Evolutionary conservation across 352 stramenopile species (phyloP).

Genomic region (Poterioochromonas sp.): DNA sequence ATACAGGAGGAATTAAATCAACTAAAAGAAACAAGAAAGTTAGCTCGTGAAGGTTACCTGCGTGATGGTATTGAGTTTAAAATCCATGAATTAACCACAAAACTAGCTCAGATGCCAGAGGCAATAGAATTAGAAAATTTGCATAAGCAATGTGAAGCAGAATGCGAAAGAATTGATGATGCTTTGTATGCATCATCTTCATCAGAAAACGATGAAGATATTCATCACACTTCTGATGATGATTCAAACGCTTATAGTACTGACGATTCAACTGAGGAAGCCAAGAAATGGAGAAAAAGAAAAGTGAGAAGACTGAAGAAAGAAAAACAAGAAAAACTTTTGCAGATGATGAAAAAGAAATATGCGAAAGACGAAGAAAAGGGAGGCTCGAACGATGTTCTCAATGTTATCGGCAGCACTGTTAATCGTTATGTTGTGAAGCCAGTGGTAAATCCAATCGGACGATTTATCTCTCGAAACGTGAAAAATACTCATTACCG

Average conservation of each 20-base stretch:
- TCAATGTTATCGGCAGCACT: neutral
- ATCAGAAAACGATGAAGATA: neutral
- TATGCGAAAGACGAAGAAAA: neutral
- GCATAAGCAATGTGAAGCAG: conserved; percentile 7
- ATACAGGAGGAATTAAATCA: conserved; percentile 6
- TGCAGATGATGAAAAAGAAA: neutral
- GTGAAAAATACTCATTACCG: neutral
- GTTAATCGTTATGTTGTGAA: neutral
- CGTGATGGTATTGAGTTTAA: neutral
- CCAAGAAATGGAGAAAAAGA: neutral
- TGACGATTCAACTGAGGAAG: neutral
- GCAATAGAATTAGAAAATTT: neutral
- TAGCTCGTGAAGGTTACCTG: conserved; percentile 8
- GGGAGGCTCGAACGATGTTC: neutral
- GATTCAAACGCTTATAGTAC: neutral
- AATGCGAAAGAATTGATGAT: conserved; percentile 1
- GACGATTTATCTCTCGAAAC: neutral
- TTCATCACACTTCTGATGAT: neutral
- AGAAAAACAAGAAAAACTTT: neutral
- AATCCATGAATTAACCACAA: neutral
- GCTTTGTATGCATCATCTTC: neutral
- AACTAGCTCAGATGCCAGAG: neutral
- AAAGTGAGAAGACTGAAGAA: neutral
- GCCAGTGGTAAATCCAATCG: neutral
- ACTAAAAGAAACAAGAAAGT: neutral